Base-by-base conservation (phyloP, 23 red algal genomes). In the Gracilaria vermiculophylla region DNA sequence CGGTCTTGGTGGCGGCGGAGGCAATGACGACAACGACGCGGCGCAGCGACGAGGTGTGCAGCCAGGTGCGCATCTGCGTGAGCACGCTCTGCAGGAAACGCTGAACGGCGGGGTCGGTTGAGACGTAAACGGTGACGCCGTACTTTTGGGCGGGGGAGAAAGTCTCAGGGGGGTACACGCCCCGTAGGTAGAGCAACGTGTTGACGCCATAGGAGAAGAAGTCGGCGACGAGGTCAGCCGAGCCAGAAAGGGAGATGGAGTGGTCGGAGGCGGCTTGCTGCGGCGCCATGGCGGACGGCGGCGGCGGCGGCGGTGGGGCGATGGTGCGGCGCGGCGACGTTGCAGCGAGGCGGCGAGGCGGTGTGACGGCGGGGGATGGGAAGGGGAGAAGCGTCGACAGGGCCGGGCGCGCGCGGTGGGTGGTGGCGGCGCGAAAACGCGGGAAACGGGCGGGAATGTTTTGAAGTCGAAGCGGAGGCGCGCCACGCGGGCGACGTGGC, bases 171-270 rank as follows among this genome's bases (percentile, higher is more conserved):
- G 96, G 92, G 54, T 98, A 98, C 42, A 98, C 90, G 33, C 96
- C 96, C 17, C 96, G 91, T 53, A 95, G 96, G 57, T 85, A 98
- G 33, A 98, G 96, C 31, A 98, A 70, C 23, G 78, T 80, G 80
- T 98, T 94, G 70, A 98, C 87, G 39, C 69, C 93, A 40, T 90
- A 98, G 45, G 66, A 69, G 53, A 98, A 94, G 67, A 98, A 98
- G 54, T 98, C 96, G 28, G 89, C 87, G 12, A 98, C 96, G 23
- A 94, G 76, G 29, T 94, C 88, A 32, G 92, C 91, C 19, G 91
- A 94, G 29, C 96, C 96, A 0, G 73, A 66, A 21, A 98, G 53
- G 15, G 96, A 80, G 44, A 98, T 87, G 76, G 78, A 77, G 34
- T 86, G 81, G 41, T 62, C 47, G 14, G 86, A 39, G 3, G 28